Base-by-base conservation (phyloP, 225 moss, liverwort and hornwort species). In the Marchantia paleacea region DNA sequence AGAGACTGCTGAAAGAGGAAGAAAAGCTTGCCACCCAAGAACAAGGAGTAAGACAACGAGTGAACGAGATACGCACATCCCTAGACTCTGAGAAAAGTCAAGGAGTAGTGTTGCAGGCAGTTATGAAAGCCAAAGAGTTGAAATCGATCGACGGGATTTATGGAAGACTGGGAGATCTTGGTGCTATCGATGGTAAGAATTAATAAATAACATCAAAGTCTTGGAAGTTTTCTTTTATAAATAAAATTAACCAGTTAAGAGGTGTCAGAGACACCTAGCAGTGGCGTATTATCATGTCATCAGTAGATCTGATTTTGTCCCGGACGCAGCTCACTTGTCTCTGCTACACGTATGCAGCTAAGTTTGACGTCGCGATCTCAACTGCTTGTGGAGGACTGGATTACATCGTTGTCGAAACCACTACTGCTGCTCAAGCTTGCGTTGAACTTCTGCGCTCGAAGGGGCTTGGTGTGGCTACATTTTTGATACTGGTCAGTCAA, bases 321-420 rank as follows among this genome's bases (percentile, higher is more conserved):
- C 16, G 7, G 50, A 12, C 0, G 29, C 29, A 30, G 52, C 76
- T 76, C n/a, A 80, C 63, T 60, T n/a, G n/a, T 19, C 54, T 62
- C n/a, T 78, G 64, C 52, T 68, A 10, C 5, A 57, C 69, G 29
- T 83, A 76, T 84, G 89, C 97, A 95, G 97, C 91, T 7, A 99
- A 94, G 82, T 99, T 91, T 84, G 97, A 99, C 84, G 87, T 99
- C 68, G 95, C 97, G 62, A 94, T 95, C 79, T 99, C 97, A 81
- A 92, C 97, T 67, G 97, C 97, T 81, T 99, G 97, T 85, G 92
- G 93, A 84, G 97, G 92, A 22, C 83, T 99, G 83, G 97, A 95
- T 82, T 99, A 88, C 80, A 77, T 99, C 68, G 97, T 99, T 51
- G 97, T 99, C 63, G 95, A 95, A 85, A 91, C 93, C 52, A 95